Percentiles rank a stretch among this genome's conserved stretches.
Evolutionary conservation across 805 yeast species (phyloP).

Genomic region (Ogataea neopini): DNA sequence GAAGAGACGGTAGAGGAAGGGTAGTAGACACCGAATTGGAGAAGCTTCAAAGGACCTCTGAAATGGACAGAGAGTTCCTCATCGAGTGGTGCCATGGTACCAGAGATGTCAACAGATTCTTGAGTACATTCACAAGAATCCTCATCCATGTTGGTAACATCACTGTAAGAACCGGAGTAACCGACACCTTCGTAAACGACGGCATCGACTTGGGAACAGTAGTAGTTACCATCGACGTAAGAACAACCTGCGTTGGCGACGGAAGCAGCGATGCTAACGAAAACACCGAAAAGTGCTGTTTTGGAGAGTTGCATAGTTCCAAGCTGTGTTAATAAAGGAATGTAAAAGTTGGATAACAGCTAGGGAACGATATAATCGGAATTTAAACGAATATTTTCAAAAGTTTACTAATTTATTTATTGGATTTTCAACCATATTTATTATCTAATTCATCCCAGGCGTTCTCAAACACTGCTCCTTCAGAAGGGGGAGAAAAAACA

Average conservation of each 20-base stretch:
- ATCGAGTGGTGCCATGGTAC: constrained; percentile 75
- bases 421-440: constrained; percentile 4
- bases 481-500: constrained; percentile 8
- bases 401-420: too few species aligned
- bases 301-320: constrained; percentile 26
- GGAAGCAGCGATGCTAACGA: constrained; percentile 24
- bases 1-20: constrained; percentile 49
- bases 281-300: constrained; percentile 23
- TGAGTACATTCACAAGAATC: constrained; percentile 70
- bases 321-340: constrained; percentile 9
- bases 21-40: constrained; percentile 88
- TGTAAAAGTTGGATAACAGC: constrained; percentile 15
- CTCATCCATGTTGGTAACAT: constrained; percentile 70
- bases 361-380: neutral
- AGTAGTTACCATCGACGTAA: constrained; percentile 72
- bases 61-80: constrained; percentile 87
- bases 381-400: neutral
- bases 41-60: constrained; percentile 82
- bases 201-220: constrained; percentile 72
- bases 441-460: constrained; percentile 2
- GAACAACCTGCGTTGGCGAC: constrained; percentile 29
- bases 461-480: constrained; percentile 14
- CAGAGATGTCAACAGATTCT: constrained; percentile 57
- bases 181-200: constrained; percentile 64
- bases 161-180: constrained; percentile 72